Conservation (phyloP, 1,284 basidiomycete species). For the Exobasidium rhododendri region DNA sequence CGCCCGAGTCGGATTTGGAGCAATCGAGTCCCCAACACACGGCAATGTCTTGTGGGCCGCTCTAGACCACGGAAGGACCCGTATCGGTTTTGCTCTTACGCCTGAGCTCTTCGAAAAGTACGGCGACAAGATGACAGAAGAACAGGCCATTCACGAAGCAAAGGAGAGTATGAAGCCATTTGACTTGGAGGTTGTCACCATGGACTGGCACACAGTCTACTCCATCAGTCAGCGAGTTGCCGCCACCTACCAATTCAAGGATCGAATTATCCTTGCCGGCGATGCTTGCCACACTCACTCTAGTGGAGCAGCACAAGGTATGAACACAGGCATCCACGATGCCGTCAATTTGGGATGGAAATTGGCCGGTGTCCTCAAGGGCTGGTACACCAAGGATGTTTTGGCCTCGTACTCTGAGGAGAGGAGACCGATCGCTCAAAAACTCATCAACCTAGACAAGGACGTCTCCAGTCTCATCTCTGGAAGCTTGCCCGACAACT, state of each 20-base stretch:
- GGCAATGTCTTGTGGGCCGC: too few relatives aligned
- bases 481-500: too few relatives aligned
- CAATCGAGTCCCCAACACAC: not conserved
- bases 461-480: too few relatives aligned
- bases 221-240: too few relatives aligned
- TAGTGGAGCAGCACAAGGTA: too few relatives aligned
- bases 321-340: conserved; percentile 1
- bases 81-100: not conserved
- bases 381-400: not conserved
- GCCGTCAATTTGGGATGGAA: not conserved
- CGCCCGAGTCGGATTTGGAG: not conserved
- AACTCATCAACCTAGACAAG: too few relatives aligned
- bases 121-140: not conserved
- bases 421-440: not conserved
- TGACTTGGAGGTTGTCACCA: not conserved
- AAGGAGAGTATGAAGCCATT: not conserved
- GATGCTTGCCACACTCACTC: not conserved
- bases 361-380: not conserved
- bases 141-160: not conserved
- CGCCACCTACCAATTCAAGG: too few relatives aligned
- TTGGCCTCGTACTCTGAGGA: not conserved
- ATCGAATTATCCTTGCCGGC: not conserved
- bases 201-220: too few relatives aligned
- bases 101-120: too few relatives aligned
- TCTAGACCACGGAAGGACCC: too few relatives aligned